phyloP scores from a whole-genome alignment of 805 yeast species.

The Barnettozyma botsteinii region DNA sequence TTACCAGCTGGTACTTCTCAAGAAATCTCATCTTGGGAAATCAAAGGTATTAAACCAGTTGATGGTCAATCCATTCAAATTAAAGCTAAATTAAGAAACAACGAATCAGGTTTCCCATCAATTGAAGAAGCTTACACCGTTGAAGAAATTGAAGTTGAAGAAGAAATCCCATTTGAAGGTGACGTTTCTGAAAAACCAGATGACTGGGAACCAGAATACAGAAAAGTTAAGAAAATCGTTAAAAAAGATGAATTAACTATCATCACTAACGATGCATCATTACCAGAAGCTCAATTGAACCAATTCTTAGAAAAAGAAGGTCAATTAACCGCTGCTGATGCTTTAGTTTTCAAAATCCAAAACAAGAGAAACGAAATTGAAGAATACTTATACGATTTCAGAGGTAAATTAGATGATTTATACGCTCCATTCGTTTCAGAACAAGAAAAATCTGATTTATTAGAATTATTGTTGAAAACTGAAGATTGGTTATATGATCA shows the following conservation, averaged over 20 bases:
- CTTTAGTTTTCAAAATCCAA: constrained; percentile 96
- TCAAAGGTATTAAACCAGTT: constrained; percentile 77
- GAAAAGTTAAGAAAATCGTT: constrained; percentile 86
- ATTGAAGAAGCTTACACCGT: constrained; percentile 93
- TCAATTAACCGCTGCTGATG: constrained; percentile 82
- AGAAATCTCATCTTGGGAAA: constrained; percentile 76
- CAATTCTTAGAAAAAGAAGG: constrained; percentile 75
- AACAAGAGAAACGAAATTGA: constrained; percentile 97
- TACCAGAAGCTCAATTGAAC: constrained; percentile 50
- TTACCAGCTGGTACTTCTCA: constrained; percentile 63
- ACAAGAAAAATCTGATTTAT: constrained; percentile 78
- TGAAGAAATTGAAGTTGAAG: constrained; percentile 86
- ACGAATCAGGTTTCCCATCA: constrained; percentile 92
- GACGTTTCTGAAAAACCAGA: constrained; percentile 66
- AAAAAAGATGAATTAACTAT: constrained; percentile 78
- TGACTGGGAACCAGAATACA: constrained; percentile 80
- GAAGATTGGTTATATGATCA: constrained; percentile 99
- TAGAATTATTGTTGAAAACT: constrained; percentile 68
- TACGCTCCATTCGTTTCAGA: constrained; percentile 85
- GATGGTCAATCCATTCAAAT: constrained; percentile 79
- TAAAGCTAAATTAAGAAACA: constrained; percentile 93
- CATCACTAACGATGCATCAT: constrained; percentile 54
- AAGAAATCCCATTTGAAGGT: constrained; percentile 66
- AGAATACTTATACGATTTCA: constrained; percentile 95
- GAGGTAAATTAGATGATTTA: constrained; percentile 93